Conservation (phyloP, 169 alveolate genomes). For the Fabrea salina region DNA sequence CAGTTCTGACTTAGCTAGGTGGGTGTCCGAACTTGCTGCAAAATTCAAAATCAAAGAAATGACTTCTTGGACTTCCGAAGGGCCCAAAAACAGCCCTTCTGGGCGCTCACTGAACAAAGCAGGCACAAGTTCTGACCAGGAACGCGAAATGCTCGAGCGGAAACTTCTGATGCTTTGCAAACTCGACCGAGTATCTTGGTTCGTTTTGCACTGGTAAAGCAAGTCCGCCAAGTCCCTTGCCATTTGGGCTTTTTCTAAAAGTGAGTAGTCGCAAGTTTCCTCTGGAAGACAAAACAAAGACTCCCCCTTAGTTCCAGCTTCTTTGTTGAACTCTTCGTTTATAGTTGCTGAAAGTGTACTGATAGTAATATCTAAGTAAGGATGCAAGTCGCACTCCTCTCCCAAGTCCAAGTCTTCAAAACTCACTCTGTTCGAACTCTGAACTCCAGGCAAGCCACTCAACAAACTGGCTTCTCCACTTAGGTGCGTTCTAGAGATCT, state of each 20-base stretch:
- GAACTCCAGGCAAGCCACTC: too few species aligned
- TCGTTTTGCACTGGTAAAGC: neutral
- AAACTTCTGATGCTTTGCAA: neutral
- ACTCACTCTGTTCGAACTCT: too few species aligned
- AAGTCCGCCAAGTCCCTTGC: constrained; percentile 10
- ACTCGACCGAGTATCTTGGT: neutral
- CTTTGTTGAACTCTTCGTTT: constrained; percentile 2
- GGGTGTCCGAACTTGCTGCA: neutral
- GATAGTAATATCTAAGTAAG: too few species aligned
- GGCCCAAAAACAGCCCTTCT: neutral
- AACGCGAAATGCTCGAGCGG: neutral
- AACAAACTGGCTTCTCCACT: too few species aligned
- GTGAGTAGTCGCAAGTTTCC: neutral
- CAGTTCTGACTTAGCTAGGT: neutral
- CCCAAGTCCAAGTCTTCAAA: too few species aligned
- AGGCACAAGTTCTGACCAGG: neutral
- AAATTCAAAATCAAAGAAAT: neutral
- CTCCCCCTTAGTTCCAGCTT: neutral
- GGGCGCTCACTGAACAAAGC: neutral
- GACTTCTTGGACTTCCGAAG: neutral
- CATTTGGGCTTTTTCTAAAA: constrained; percentile 5
- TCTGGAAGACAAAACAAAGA: constrained; percentile 3
- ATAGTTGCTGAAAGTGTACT: too few species aligned
- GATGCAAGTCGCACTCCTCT: too few species aligned
- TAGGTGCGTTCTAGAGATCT: too few species aligned